These are phyloP conservation scores for Tardiomyces blankii DNA, from an alignment of 1,139 yeast genomes.

Conservation along the genomic window DNA sequence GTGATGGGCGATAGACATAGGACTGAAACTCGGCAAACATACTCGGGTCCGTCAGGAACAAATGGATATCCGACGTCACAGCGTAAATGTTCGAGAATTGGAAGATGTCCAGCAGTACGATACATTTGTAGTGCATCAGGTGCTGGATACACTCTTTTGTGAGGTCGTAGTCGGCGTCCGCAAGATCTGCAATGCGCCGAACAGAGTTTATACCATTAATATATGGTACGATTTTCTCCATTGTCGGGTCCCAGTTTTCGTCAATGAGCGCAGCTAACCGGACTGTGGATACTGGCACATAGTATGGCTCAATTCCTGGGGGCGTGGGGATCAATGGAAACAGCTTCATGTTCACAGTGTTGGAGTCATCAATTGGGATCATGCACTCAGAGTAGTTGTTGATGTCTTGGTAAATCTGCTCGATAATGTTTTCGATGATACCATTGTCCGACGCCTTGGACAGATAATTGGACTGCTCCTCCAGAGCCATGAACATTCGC, in stretches of 20 bases:
- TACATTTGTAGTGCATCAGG: constrained; percentile 78
- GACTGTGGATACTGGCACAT: constrained; percentile 85
- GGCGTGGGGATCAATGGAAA: constrained; percentile 86
- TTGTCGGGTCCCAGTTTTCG: constrained; percentile 95
- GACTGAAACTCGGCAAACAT: constrained; percentile 82
- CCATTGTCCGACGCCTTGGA: constrained; percentile 35
- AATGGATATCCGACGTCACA: constrained; percentile 66
- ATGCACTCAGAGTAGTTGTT: constrained; percentile 93
- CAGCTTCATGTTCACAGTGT: constrained; percentile 82
- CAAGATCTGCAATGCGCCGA: constrained; percentile 60
- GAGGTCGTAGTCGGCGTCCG: constrained; percentile 68
- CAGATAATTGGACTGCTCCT: constrained; percentile 73
- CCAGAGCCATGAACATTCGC: constrained; percentile 78
- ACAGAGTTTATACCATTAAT: constrained; percentile 85
- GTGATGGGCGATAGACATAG: constrained; percentile 37
- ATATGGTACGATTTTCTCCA: constrained; percentile 75
- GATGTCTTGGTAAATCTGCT: constrained; percentile 84
- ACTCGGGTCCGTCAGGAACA: constrained; percentile 49
- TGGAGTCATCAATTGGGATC: constrained; percentile 84
- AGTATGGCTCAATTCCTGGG: constrained; percentile 53
- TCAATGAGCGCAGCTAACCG: constrained; percentile 62
- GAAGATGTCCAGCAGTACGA: constrained; percentile 73
- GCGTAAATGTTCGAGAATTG: constrained; percentile 86
- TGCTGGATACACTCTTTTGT: constrained; percentile 88
- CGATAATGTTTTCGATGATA: constrained; percentile 68